A percentile compares a stretch with the other conserved stretches of the same genome.
These are phyloP conservation scores for Pythium vanterpoolii DNA, from an alignment of 352 stramenopile species.

Conservation along the genomic window DNA sequence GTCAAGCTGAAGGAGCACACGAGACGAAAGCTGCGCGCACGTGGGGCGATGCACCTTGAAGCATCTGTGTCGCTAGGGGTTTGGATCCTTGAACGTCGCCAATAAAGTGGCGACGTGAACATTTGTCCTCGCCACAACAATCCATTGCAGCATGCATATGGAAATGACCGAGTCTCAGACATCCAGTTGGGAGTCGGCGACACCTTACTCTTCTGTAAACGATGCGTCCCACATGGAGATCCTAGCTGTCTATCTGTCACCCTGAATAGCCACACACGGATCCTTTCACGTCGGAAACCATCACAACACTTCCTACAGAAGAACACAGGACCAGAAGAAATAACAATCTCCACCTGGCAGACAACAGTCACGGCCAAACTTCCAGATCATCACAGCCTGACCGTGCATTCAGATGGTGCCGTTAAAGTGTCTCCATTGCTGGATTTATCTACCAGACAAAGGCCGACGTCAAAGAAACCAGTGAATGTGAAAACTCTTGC, in stretches of 20 bases:
- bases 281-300: not conserved
- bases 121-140: not conserved
- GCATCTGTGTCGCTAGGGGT: not conserved
- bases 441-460: not conserved
- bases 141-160: too few relatives aligned
- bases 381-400: too few relatives aligned
- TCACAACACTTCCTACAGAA: not conserved
- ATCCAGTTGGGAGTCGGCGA: not conserved
- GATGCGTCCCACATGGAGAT: not conserved
- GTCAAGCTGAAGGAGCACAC: too few relatives aligned
- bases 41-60: too few relatives aligned
- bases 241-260: not conserved
- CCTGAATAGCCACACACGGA: not conserved
- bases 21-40: too few relatives aligned
- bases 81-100: conserved; percentile 15
- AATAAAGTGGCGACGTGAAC: not conserved
- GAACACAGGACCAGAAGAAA: not conserved
- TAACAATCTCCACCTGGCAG: too few relatives aligned
- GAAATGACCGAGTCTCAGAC: too few relatives aligned
- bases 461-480: not conserved
- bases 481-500: too few relatives aligned
- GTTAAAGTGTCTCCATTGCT: not conserved
- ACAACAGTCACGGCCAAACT: not conserved
- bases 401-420: too few relatives aligned
- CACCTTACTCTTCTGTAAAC: not conserved